phyloP scores from a whole-genome alignment of 2,329 filamentous ascomycete species.

The Penicillium frequentans region DNA sequence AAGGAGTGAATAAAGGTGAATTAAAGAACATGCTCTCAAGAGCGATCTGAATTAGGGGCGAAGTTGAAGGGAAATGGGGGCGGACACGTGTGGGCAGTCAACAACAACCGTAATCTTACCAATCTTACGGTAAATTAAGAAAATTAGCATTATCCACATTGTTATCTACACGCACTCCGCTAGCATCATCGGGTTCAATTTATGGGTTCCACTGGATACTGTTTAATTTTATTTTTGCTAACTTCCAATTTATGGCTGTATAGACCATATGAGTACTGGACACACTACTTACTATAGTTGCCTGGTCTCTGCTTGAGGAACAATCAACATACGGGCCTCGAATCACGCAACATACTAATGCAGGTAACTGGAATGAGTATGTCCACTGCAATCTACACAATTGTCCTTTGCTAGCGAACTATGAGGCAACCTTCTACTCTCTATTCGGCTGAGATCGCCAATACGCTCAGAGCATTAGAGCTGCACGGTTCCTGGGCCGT shows the following conservation, averaged over 20 bases:
- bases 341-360: not conserved
- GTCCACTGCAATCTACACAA: not conserved
- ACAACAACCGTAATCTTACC: conserved; percentile 4
- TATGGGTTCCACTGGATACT: not conserved
- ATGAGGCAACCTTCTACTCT: not conserved
- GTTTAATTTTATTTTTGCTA: too few relatives aligned
- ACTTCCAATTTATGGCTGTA: too few relatives aligned
- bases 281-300: not conserved
- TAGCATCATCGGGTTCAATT: not conserved
- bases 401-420: not conserved
- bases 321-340: not conserved
- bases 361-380: not conserved
- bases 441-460: not conserved
- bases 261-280: too few relatives aligned
- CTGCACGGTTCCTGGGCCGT: not conserved
- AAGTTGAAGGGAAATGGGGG: conserved; percentile 13
- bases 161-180: not conserved
- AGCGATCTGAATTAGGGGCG: conserved; percentile 6
- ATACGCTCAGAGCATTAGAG: not conserved
- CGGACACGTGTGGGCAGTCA: conserved; percentile 18
- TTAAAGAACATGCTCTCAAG: conserved; percentile 15
- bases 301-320: not conserved
- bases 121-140: conserved; percentile 7
- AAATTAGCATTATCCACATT: not conserved
- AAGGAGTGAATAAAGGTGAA: conserved; percentile 27